These are phyloP conservation scores for Aquilaria agallochum DNA, from an alignment of 441 rosid species.

Conservation along the genomic window DNA sequence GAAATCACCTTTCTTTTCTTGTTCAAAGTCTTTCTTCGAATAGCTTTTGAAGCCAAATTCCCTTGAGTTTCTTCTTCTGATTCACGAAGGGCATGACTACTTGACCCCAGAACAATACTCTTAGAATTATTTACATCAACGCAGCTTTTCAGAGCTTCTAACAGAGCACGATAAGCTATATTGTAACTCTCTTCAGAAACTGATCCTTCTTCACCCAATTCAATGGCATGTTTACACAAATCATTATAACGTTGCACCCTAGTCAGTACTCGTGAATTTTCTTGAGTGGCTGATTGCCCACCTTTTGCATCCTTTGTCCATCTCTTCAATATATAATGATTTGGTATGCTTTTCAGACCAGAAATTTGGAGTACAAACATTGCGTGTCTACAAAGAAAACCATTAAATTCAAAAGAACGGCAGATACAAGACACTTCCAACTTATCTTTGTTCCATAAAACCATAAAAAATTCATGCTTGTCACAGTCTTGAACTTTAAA, in stretches of 20 bases:
- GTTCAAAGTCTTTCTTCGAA: slow-evolving; percentile 33
- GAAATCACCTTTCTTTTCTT: slow-evolving; percentile 38
- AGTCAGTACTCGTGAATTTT: slow-evolving; percentile 26
- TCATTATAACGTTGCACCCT: slow-evolving; percentile 45
- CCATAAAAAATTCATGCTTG: slow-evolving; percentile 40
- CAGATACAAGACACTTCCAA: slow-evolving; percentile 42
- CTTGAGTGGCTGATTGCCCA: slow-evolving; percentile 28
- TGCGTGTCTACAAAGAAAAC: slow-evolving; percentile 71
- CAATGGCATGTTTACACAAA: slow-evolving; percentile 38
- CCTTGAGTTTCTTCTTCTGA: slow-evolving; percentile 27
- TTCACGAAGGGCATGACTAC: slow-evolving; percentile 21
- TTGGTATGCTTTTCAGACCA: slow-evolving; percentile 45
- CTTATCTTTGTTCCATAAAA: slow-evolving; percentile 35
- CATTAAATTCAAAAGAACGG: slow-evolving; percentile 48
- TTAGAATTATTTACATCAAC: slow-evolving; percentile 31
- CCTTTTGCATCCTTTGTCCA: slow-evolving; percentile 51
- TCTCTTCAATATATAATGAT: slow-evolving; percentile 37
- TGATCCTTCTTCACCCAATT: slow-evolving; percentile 44
- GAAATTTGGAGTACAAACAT: slow-evolving; percentile 66
- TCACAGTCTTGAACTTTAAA: slow-evolving; percentile 64
- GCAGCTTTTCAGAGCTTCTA: slow-evolving; percentile 38
- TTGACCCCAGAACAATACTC: slow-evolving; percentile 27
- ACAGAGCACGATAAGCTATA: slow-evolving; percentile 31
- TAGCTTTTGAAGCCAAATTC: slow-evolving; percentile 18
- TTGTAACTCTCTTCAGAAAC: slow-evolving; percentile 36